Conservation (phyloP, 2,329 filamentous ascomycete genomes). For the Penicillium frequentans region DNA sequence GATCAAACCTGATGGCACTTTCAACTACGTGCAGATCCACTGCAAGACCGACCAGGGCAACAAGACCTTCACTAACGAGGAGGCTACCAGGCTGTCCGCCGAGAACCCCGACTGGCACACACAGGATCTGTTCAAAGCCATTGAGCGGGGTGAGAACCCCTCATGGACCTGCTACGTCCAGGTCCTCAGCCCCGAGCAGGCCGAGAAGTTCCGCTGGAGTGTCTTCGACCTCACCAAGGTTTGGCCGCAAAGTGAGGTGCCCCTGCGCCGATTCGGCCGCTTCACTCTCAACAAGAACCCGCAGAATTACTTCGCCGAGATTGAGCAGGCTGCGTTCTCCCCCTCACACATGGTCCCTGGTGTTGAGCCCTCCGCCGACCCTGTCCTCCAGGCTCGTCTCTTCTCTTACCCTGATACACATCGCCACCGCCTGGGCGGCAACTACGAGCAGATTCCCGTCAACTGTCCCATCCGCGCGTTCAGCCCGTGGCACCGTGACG, state of each 20-base stretch:
- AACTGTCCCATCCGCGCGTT: conserved; percentile 56
- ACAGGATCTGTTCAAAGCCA: conserved; percentile 65
- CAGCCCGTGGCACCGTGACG: conserved; percentile 71
- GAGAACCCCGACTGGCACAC: conserved; percentile 64
- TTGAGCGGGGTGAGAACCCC: conserved; percentile 60
- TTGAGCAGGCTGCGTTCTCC: conserved; percentile 70
- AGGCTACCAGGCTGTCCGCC: conserved; percentile 55
- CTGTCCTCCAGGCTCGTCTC: conserved; percentile 67
- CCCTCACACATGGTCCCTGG: conserved; percentile 67
- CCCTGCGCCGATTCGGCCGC: conserved; percentile 60
- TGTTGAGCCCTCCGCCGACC: conserved; percentile 68
- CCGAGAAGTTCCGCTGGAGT: conserved; percentile 61
- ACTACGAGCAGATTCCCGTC: conserved; percentile 65
- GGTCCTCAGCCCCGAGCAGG: conserved; percentile 61
- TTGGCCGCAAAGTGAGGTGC: conserved; percentile 65
- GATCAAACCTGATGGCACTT: conserved; percentile 64
- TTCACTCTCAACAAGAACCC: conserved; percentile 66
- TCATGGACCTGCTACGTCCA: conserved; percentile 67
- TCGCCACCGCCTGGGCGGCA: conserved; percentile 62
- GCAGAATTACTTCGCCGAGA: conserved; percentile 69
- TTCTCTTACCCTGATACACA: conserved; percentile 72
- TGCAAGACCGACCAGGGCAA: conserved; percentile 63
- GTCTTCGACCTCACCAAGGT: conserved; percentile 70
- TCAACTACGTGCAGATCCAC: conserved; percentile 67
- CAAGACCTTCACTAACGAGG: conserved; percentile 60